These are phyloP conservation scores for Tarenaya hassleriana DNA, from an alignment of 345 rosid species.

Conservation along the genomic window DNA sequence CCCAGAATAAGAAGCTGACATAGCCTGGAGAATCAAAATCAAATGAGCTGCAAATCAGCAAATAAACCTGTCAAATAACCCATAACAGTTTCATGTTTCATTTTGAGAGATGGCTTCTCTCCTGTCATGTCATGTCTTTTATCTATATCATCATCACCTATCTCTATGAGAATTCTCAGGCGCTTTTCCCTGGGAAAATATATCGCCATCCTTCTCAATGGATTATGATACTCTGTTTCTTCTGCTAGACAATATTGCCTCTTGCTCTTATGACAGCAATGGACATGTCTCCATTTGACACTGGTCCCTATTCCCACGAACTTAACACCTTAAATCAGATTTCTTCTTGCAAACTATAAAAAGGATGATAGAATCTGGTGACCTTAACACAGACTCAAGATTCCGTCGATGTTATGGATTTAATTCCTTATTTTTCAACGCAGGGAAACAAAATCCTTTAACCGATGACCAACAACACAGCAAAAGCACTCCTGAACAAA, in stretches of 20 bases:
- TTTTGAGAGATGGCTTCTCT: slow-evolving; percentile 26
- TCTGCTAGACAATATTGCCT: slow-evolving; percentile 46
- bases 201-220: slow-evolving; percentile 32
- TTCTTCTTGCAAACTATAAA: no score
- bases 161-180: slow-evolving; percentile 24
- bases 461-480: no score
- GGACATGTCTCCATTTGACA: slow-evolving; percentile 87
- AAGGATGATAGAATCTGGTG: no score
- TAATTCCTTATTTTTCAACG: no score
- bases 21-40: slow-evolving; percentile 44
- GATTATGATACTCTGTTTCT: slow-evolving; percentile 34
- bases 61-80: neutral
- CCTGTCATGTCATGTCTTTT: slow-evolving; percentile 33
- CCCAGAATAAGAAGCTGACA: slow-evolving; percentile 94
- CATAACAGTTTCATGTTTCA: slow-evolving; percentile 27
- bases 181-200: slow-evolving; percentile 32
- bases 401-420: no score
- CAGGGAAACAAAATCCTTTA: no score
- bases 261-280: slow-evolving; percentile 86
- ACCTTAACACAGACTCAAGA: no score
- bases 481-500: no score
- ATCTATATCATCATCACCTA: slow-evolving; percentile 30
- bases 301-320: no score
- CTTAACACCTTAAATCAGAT: no score
- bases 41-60: neutral